phyloP scores from a whole-genome alignment of 2,329 filamentous ascomycete species.

The Calonectria ilicicola region DNA sequence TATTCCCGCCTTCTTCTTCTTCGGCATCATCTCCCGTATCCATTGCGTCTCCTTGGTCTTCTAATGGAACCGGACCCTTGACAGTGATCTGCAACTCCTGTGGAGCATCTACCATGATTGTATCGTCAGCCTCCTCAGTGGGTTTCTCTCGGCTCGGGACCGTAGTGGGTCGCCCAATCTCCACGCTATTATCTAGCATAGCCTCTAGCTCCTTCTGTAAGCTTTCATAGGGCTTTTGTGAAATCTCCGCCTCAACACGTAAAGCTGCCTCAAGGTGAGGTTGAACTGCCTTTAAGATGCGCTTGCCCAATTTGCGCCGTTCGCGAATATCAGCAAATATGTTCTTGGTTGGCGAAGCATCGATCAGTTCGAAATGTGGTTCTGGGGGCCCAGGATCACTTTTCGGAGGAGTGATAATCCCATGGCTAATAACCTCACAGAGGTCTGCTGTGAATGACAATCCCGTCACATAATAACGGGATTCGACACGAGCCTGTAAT shows the following conservation, averaged over 20 bases:
- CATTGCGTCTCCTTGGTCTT: slow-evolving; percentile 48
- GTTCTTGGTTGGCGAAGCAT: slow-evolving; percentile 63
- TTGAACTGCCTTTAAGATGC: slow-evolving; percentile 87
- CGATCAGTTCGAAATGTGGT: slow-evolving; percentile 51
- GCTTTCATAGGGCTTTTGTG: slow-evolving; percentile 75
- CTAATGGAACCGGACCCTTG: slow-evolving; percentile 45
- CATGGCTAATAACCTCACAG: slow-evolving; percentile 63
- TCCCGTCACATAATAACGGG: slow-evolving; percentile 69
- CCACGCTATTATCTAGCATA: slow-evolving; percentile 77
- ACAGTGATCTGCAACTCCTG: slow-evolving; percentile 60
- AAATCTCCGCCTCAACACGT: slow-evolving; percentile 84
- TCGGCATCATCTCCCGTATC: slow-evolving; percentile 50
- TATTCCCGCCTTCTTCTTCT: slow-evolving; percentile 54
- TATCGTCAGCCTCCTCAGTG: slow-evolving; percentile 57
- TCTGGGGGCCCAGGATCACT: slow-evolving; percentile 36
- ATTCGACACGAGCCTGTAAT: slow-evolving; percentile 65
- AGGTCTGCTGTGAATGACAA: slow-evolving; percentile 69
- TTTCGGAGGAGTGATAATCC: slow-evolving; percentile 60
- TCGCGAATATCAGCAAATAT: slow-evolving; percentile 79
- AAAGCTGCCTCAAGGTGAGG: slow-evolving; percentile 81
- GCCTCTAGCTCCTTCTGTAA: slow-evolving; percentile 80
- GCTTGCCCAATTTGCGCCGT: slow-evolving; percentile 85
- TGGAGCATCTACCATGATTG: slow-evolving; percentile 64
- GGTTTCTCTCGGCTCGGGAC: slow-evolving; percentile 50
- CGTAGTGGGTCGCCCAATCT: slow-evolving; percentile 59